Evolutionary conservation across 2,329 filamentous ascomycete genomes (phyloP).

Genomic region (Albifimbria verrucaria): DNA sequence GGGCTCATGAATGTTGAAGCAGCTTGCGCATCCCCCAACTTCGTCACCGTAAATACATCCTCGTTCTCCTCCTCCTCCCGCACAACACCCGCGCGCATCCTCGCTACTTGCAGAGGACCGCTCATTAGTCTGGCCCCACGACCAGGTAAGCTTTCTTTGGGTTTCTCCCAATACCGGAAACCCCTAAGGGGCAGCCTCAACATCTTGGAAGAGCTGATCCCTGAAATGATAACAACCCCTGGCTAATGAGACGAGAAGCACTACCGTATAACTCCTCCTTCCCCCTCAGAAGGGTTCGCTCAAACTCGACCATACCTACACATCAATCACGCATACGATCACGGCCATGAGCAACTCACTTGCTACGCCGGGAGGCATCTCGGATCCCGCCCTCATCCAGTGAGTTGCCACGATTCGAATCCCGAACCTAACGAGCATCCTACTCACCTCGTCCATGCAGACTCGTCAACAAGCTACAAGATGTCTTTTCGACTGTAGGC

Average conservation of each 20-base stretch:
- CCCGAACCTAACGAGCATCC: slow-evolving; percentile 13
- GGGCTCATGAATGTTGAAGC: not conserved
- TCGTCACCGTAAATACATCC: not conserved
- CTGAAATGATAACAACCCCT: not conserved
- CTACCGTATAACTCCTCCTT: not conserved
- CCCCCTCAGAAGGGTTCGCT: not conserved
- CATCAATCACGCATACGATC: not conserved
- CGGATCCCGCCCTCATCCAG: slow-evolving; percentile 65
- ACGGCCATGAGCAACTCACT: slow-evolving; percentile 34
- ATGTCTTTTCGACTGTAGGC: slow-evolving; percentile 97
- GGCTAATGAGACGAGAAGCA: not conserved
- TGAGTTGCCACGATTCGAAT: slow-evolving; percentile 28
- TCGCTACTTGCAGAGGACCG: not conserved
- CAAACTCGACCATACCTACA: not conserved
- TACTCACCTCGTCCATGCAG: slow-evolving; percentile 32
- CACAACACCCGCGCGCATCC: not conserved
- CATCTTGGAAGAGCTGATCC: not conserved
- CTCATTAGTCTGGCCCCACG: not conserved
- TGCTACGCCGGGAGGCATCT: slow-evolving; percentile 55
- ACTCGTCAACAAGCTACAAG: slow-evolving; percentile 97
- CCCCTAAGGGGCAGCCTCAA: not conserved
- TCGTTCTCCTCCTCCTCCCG: not conserved
- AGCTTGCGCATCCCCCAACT: not conserved
- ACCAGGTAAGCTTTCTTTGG: not conserved
- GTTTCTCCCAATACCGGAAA: not conserved